These are phyloP conservation scores for Clarireedia homoeocarpa DNA, from an alignment of 2,329 filamentous ascomycete genomes.

Conservation along the genomic window DNA sequence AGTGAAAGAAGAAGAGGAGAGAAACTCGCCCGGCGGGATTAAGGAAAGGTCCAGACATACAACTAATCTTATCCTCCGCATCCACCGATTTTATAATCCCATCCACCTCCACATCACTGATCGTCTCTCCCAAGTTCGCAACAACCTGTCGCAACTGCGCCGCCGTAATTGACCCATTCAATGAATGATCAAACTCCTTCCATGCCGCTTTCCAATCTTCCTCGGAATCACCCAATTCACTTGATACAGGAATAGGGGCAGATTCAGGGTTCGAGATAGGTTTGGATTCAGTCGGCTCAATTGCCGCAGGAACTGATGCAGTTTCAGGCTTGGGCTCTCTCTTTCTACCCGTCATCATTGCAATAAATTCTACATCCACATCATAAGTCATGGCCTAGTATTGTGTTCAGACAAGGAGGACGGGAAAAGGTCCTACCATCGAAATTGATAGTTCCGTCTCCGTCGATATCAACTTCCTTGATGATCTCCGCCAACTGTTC, in stretches of 20 bases:
- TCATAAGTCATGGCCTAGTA: background rate
- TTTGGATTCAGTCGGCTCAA: background rate
- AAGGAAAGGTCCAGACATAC: slow-evolving; percentile 23
- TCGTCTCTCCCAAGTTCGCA: slow-evolving; percentile 28
- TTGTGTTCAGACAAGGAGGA: background rate
- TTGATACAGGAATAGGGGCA: background rate
- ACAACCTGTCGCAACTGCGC: slow-evolving; percentile 31
- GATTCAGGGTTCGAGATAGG: background rate
- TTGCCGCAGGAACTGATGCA: background rate
- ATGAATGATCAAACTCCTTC: slow-evolving; percentile 30
- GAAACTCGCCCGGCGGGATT: background rate
- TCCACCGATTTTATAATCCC: slow-evolving; percentile 30
- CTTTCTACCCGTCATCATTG: slow-evolving; percentile 35
- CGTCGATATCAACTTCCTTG: slow-evolving; percentile 58
- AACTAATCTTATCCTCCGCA: slow-evolving; percentile 31
- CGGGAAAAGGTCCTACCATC: slow-evolving; percentile 36
- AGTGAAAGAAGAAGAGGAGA: background rate
- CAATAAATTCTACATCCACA: slow-evolving; percentile 31
- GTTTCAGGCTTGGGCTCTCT: slow-evolving; percentile 11
- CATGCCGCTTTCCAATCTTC: slow-evolving; percentile 30
- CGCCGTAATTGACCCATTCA: slow-evolving; percentile 30
- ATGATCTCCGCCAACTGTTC: slow-evolving; percentile 56
- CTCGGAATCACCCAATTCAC: slow-evolving; percentile 16
- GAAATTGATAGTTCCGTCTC: slow-evolving; percentile 59
- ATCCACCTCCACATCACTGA: slow-evolving; percentile 30